Conservation (phyloP, 2,329 filamentous ascomycete species). For the Aspergillus sp. region DNA sequence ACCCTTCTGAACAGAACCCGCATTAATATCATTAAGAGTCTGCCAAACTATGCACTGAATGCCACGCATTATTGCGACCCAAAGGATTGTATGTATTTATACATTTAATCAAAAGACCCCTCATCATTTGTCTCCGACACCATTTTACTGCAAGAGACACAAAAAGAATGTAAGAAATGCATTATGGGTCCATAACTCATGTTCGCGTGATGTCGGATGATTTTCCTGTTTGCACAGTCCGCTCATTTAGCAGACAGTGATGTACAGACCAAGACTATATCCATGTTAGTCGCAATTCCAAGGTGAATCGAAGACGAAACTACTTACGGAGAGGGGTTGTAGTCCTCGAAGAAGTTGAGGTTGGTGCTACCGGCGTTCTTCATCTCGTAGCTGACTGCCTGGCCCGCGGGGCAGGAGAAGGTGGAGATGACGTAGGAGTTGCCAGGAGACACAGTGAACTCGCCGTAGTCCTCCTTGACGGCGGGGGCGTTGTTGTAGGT, state of each 20-base stretch:
- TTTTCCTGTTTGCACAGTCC: neutral
- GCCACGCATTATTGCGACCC: neutral
- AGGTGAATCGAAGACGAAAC: neutral
- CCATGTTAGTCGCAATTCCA: conserved; percentile 7
- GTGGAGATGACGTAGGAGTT: conserved; percentile 54
- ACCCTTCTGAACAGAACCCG: too few species aligned
- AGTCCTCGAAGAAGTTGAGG: conserved; percentile 65
- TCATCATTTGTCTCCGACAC: neutral
- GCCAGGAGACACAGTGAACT: conserved; percentile 51
- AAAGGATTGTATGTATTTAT: neutral
- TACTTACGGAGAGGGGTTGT: conserved; percentile 51
- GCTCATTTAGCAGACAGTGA: conserved; percentile 39
- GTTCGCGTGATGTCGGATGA: conserved; percentile 11
- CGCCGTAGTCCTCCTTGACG: conserved; percentile 45
- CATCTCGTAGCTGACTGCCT: conserved; percentile 55
- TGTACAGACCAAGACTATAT: conserved; percentile 39
- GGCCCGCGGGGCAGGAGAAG: conserved; percentile 55
- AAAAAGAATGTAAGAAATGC: conserved; percentile 2
- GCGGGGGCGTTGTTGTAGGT: conserved; percentile 55
- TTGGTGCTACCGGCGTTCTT: conserved; percentile 50
- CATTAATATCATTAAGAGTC: too few species aligned
- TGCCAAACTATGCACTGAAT: too few species aligned
- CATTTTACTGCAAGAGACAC: neutral
- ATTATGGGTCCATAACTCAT: conserved; percentile 15
- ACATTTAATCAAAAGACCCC: neutral